Evolutionary conservation across 2,329 filamentous ascomycete genomes (phyloP), one percentile per base, ranked within the genome.

Genomic region (Scytalidium sp.): DNA sequence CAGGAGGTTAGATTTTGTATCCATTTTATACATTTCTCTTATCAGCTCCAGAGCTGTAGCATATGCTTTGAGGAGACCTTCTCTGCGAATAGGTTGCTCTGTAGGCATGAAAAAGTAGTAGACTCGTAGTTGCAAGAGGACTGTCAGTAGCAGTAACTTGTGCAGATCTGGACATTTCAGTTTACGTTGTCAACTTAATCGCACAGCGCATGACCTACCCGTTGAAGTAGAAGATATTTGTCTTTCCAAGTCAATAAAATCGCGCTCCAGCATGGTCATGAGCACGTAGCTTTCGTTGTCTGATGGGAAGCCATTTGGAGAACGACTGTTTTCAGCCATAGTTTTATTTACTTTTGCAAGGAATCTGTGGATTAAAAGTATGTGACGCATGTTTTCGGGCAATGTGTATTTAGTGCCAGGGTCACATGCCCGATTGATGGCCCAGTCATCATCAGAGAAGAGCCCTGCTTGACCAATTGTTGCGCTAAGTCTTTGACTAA

Each of bases 31-130:
- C 19, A 23, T 19, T 40, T 21, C 39, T 9, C 3, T 19, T 2
- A 49, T 45, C n/a, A 45, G 42, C 9, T 17, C 21, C 23, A 49
- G 3, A 13, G 47, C 25, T 20, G 47, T 45, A 2, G 41, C 20
- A 19, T 49, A 49, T 9, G 47, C 47, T 49, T 41, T 49, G 2
- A 49, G 42, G 3, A 49, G 41, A 19, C 47, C 41, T 19, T 49
- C 2, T 23, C 22, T 45, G 7, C 47, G 47, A 17, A 29, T 19
- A 10, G 20, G 23, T 15, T 27, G 9, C 10, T 45, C 20, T 5
- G 9, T 19, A 19, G 41, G 21, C 10, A 49, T 19, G 27, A 49
- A 49, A 20, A 49, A 49, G 22, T 45, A 49, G 20, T 49, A 49
- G 2, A 20, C 45, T 39, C 47, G 27, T 8, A 49, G 42, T 19